Evolutionary conservation across 2,329 filamentous ascomycete species (phyloP).

Genomic region (Metarhizium album): DNA sequence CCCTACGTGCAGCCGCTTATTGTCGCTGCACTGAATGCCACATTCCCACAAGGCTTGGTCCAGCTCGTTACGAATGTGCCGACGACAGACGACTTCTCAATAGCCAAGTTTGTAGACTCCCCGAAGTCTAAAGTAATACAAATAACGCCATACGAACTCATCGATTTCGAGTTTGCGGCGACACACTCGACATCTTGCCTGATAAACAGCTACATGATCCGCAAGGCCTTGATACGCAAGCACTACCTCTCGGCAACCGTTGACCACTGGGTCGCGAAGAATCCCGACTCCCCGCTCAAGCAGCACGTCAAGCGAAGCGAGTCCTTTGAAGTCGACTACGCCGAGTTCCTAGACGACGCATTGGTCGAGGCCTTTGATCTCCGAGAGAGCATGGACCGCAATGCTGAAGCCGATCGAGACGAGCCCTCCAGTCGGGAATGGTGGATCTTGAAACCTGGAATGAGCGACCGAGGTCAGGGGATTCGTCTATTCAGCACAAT

Average conservation of each 20-base stretch:
- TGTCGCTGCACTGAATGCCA: slow-evolving; percentile 54
- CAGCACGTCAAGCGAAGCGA: slow-evolving; percentile 67
- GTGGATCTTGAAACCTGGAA: slow-evolving; percentile 98
- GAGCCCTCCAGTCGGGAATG: slow-evolving; percentile 50
- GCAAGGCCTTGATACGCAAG: slow-evolving; percentile 92
- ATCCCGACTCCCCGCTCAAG: slow-evolving; percentile 59
- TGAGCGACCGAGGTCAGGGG: slow-evolving; percentile 93
- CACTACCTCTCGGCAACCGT: slow-evolving; percentile 84
- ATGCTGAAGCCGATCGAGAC: slow-evolving; percentile 27
- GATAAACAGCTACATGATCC: slow-evolving; percentile 85
- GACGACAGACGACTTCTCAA: slow-evolving; percentile 19
- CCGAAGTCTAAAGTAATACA: slow-evolving; percentile 50
- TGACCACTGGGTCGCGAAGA: slow-evolving; percentile 75
- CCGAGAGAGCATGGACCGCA: slow-evolving; percentile 62
- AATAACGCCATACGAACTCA: slow-evolving; percentile 74
- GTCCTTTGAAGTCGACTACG: slow-evolving; percentile 90
- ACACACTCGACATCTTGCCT: slow-evolving; percentile 51
- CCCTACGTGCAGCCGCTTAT: slow-evolving; percentile 83
- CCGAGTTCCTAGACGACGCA: slow-evolving; percentile 91
- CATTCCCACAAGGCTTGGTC: slow-evolving; percentile 45
- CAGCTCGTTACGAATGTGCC: slow-evolving; percentile 40
- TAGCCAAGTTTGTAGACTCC: slow-evolving; percentile 25
- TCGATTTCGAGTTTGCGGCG: slow-evolving; percentile 72
- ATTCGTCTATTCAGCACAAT: slow-evolving; percentile 82
- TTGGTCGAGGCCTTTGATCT: slow-evolving; percentile 84